Percentiles rank a stretch among this genome's conserved stretches.
Evolutionary conservation across 2,329 filamentous ascomycete genomes (phyloP).

Genomic region (Pseudogymnoascus sp.): DNA sequence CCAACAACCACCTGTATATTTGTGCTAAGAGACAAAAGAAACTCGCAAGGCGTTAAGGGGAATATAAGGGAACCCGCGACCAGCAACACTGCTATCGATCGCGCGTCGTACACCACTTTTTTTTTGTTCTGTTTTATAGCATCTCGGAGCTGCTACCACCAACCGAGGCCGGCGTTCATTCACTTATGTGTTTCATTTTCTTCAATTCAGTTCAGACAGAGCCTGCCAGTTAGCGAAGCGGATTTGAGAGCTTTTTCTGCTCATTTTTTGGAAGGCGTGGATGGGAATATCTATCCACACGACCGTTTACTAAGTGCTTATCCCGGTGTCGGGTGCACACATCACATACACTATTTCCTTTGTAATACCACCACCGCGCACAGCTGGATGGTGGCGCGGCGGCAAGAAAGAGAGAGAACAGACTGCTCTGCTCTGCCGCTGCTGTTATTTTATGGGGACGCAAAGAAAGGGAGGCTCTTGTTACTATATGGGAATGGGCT

Average conservation of each 20-base stretch:
- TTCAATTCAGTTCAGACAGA: neutral
- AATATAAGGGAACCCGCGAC: neutral
- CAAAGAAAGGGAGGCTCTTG: neutral
- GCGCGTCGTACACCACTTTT: neutral
- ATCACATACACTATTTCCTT: slow-evolving; percentile 1
- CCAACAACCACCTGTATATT: neutral
- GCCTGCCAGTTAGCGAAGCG: neutral
- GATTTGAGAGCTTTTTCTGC: neutral
- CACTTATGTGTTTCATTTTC: neutral
- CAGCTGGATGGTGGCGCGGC: neutral
- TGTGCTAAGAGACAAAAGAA: neutral
- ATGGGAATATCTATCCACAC: neutral
- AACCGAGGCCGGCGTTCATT: neutral
- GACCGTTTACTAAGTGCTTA: neutral
- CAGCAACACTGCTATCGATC: neutral
- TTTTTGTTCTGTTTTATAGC: neutral
- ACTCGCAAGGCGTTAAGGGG: neutral
- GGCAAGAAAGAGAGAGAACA: neutral
- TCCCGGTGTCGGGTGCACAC: neutral
- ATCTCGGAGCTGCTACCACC: neutral
- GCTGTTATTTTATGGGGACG: neutral
- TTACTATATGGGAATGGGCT: slow-evolving; percentile 1
- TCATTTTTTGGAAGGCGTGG: neutral
- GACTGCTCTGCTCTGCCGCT: neutral
- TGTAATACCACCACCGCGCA: neutral